Base-by-base conservation (phyloP, 257 asterid genomes). In the Capsicum rhomboideum region DNA sequence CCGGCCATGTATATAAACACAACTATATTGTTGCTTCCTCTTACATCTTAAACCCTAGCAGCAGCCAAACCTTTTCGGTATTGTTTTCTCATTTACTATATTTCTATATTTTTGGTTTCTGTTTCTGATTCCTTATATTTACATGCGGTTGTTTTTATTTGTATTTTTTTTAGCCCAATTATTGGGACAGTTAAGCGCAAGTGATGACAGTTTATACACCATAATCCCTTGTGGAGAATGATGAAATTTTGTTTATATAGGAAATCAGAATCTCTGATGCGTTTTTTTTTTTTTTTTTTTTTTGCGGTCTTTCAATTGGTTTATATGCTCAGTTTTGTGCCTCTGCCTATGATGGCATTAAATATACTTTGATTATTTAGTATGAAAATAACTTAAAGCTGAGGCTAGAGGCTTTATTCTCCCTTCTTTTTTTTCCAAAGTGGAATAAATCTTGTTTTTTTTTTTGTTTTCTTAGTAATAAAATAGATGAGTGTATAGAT, bases 181-280 rank as follows among this genome's bases (percentile, higher is more conserved):
- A n/a, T 77, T 3, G 8, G 28, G 8, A 49, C 44, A 40, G 34
- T 1, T 23, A 44, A 34, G 29, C 86, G 92, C 91, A 89, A 74
- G 82, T 85, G 89, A 90, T 80, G 91, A 84, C 46, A 20, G 18
- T 50, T 8, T n/a, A 58, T 46, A 10, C 55, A 31, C 64, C 91
- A 54, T 78, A 90, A 88, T 90, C 90, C 92, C 34, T 13, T 1
- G 2, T 28, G 89, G 92, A 89, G 89, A 78, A 87, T 8, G 92
- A 88, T 87, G 91, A 89, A 82, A 10, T 58, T 74, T 64, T 84
- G 4, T 29, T 18, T 21, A 84, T 37, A 18, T 26, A 0, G 91
- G 94, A 91, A 90, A 91, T 90, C 93, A 91, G 92, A 90, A 91
- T 89, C 90, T 90, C 94, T 88, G 93, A 91, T 87, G 92, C 40